These are phyloP conservation scores for Tinospora cordifolia DNA, from an alignment of 164 flowering plant genomes.

Conservation along the genomic window DNA sequence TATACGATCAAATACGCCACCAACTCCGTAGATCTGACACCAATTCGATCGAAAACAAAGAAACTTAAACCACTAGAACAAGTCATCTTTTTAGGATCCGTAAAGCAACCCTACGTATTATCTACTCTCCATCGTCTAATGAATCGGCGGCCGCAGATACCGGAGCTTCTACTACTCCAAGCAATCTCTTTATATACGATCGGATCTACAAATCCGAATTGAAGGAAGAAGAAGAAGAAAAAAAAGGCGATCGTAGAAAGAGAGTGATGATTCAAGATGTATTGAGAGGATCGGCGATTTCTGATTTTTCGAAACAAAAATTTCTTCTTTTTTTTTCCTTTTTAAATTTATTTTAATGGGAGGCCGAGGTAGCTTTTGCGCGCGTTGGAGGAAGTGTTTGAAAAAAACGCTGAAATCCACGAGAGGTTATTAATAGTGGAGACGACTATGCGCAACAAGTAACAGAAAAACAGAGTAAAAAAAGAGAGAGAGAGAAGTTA, in stretches of 20 bases:
- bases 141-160: background rate
- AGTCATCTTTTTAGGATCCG: no score
- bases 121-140: background rate
- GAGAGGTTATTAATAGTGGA: slow-evolving; percentile 26
- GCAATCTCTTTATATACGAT: slow-evolving; percentile 2
- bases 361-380: slow-evolving; percentile 34
- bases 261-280: no score
- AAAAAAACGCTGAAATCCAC: slow-evolving; percentile 69
- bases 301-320: background rate
- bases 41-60: no score
- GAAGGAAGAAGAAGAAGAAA: no score
- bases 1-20: background rate
- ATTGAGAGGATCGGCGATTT: background rate
- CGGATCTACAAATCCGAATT: background rate
- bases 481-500: background rate
- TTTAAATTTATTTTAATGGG: background rate
- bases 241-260: background rate
- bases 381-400: slow-evolving; percentile 52
- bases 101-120: background rate
- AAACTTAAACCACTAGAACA: no score
- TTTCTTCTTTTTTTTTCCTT: background rate
- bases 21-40: slow-evolving; percentile 6
- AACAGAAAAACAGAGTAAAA: no score
- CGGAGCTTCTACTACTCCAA: no score
- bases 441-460: slow-evolving; percentile 7